These are phyloP conservation scores for Crithidia fasciculata DNA, from an alignment of 208 protist species.

Conservation along the genomic window DNA sequence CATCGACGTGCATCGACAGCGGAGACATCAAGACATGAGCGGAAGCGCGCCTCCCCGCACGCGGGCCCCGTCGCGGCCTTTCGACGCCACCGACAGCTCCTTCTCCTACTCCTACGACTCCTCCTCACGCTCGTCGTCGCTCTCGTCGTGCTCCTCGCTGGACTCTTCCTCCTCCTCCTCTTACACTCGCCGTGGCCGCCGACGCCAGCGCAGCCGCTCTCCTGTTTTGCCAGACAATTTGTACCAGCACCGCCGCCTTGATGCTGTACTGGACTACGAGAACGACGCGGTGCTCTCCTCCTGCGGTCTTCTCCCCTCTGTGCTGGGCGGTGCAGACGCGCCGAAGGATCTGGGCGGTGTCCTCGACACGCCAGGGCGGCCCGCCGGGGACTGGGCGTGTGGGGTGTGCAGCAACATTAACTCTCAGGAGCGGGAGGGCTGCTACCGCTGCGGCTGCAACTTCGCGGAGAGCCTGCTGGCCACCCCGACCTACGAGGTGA, in stretches of 20 bases:
- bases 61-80: background rate
- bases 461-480: constrained; percentile 48
- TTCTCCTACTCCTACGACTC: constrained; percentile 28
- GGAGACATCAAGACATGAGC: constrained; percentile 8
- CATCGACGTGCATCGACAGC: too few relatives aligned
- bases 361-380: constrained; percentile 21
- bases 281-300: background rate
- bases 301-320: background rate
- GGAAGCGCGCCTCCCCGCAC: background rate
- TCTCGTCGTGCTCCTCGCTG: constrained; percentile 12
- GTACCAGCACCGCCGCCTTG: constrained; percentile 4
- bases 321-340: background rate
- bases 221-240: background rate
- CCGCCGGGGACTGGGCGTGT: constrained; percentile 76
- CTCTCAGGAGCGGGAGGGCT: constrained; percentile 59
- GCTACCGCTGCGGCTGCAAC: constrained; percentile 67
- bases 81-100: constrained; percentile 18
- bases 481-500: constrained; percentile 52
- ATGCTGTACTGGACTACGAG: constrained; percentile 21
- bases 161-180: background rate
- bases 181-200: constrained; percentile 1
- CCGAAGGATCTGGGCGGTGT: background rate
- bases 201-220: constrained; percentile 21
- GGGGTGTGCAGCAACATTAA: constrained; percentile 88
- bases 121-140: constrained; percentile 16